Conservation (phyloP, 1,284 basidiomycete genomes). For the Veloboletus limbatus region DNA sequence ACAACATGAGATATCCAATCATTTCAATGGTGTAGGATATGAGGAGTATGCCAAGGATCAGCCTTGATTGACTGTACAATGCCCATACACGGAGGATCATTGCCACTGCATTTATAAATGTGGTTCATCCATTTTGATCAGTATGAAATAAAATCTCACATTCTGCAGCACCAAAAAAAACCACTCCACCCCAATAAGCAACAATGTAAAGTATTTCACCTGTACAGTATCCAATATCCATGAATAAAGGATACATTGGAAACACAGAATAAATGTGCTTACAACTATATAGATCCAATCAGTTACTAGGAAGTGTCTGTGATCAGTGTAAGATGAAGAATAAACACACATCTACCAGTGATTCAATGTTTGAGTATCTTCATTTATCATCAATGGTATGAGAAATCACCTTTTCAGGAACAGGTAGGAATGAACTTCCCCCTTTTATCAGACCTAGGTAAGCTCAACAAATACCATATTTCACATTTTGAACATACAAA, state of each 20-base stretch:
- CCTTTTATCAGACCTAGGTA: too few species aligned
- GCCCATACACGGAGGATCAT: constrained; percentile 6
- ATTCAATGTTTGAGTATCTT: not conserved
- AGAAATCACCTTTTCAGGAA: not conserved
- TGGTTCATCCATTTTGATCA: not conserved
- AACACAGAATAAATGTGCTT: not conserved
- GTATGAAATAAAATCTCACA: not conserved
- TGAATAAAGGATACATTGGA: not conserved
- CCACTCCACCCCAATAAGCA: not conserved
- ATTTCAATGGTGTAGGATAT: not conserved
- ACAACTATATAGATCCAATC: not conserved
- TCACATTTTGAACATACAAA: not conserved
- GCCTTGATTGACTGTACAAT: not conserved
- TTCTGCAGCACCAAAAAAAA: constrained; percentile 2
- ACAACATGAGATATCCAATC: not conserved
- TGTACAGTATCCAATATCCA: not conserved
- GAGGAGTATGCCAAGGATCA: not conserved
- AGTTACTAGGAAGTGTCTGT: not conserved
- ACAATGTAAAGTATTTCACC: not conserved
- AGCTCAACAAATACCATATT: too few species aligned
- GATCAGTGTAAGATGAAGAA: not conserved
- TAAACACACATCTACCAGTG: not conserved
- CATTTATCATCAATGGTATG: not conserved
- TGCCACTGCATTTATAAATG: not conserved
- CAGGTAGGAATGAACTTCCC: not conserved